These are phyloP conservation scores for Xanthoconium stramineum DNA, from an alignment of 768 basidiomycete genomes.

Conservation along the genomic window DNA sequence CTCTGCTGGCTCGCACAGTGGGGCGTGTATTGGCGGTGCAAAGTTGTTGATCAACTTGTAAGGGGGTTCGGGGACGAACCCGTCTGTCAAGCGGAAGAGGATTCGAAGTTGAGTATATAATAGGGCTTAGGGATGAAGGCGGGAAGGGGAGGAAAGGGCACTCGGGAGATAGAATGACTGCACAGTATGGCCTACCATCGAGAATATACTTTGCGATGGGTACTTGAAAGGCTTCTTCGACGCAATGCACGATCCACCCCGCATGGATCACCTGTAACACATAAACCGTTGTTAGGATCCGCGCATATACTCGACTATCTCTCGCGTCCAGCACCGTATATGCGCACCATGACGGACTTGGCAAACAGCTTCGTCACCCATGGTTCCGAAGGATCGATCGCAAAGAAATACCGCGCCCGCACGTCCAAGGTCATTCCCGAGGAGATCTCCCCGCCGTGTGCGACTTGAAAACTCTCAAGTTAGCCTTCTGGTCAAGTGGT, in stretches of 20 bases:
- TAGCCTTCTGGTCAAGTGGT: background rate
- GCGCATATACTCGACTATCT: slow-evolving; percentile 9
- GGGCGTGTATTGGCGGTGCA: background rate
- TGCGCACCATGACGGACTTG: slow-evolving; percentile 29
- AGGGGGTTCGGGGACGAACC: slow-evolving; percentile 16
- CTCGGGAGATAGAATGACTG: background rate
- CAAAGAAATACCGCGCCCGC: slow-evolving; percentile 30
- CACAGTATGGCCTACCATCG: slow-evolving; percentile 24
- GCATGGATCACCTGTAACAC: slow-evolving; percentile 28
- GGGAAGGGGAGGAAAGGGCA: background rate
- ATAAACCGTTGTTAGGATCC: background rate
- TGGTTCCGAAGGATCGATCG: slow-evolving; percentile 24
- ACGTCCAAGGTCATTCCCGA: slow-evolving; percentile 7
- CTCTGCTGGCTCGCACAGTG: background rate
- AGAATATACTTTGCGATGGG: slow-evolving; percentile 29
- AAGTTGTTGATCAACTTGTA: slow-evolving; percentile 12
- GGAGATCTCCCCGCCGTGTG: slow-evolving; percentile 23
- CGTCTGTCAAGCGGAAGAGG: slow-evolving; percentile 7
- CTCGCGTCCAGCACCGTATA: background rate
- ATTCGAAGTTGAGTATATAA: slow-evolving; percentile 2
- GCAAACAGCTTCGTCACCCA: slow-evolving; percentile 26
- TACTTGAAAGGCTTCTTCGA: slow-evolving; percentile 23
- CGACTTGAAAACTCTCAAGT: slow-evolving; percentile 9
- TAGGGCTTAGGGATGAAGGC: background rate
- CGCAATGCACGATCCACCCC: slow-evolving; percentile 30